Base-by-base conservation (phyloP, 192 early-diverging fungal genomes). In the Chytriomyces hyalinus region DNA sequence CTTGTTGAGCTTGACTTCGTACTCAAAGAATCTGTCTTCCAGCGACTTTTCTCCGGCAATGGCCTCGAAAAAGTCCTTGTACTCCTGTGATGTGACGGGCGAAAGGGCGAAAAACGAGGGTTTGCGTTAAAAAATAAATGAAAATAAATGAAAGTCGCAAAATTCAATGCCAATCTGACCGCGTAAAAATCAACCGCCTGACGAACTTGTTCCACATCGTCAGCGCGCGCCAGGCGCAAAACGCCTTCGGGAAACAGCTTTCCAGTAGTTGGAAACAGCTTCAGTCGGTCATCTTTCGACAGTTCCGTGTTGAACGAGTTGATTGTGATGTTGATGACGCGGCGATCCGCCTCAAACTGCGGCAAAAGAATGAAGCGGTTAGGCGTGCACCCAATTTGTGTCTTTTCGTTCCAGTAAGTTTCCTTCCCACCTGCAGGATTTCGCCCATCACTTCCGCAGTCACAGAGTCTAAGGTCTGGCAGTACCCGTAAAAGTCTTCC, bases 281-380 rank as follows among this genome's bases (percentile, higher is more conserved):
- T 97, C 66, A 88, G 85, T 10, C 98, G 93, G 80, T 99, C 98
- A 73, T 99, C 97, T 80, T 97, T 98, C 46, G 92, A 89, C 45
- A 99, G 87, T 84, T 99, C 98, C 4, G 98, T 99, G 77, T 95
- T 92, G 81, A 99, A 95, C 6, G 96, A 98, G 87, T 99, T 99
- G 84, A 99, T 96, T 44, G 98, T 99, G 74, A 99, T 99, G 83
- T 98, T 99, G 79, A 99, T 91, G 43, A 96, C 92, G 49, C 98
- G 92, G 48, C 98, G 94, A 80, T 99, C 98, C 0, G 98, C 96
- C 84, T 99, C 98, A 84, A 99, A 98, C 89, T 96, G 61, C 1
- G 13, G 26, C 46, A 61, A 61, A 57, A 11, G 64, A 48, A 43
- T 43, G 65, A 36, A 36, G 3, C 36, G 2, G 36, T 36, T 36